phyloP scores from a whole-genome alignment of 169 alveolate genomes.

The Plasmodium reichenowi region DNA sequence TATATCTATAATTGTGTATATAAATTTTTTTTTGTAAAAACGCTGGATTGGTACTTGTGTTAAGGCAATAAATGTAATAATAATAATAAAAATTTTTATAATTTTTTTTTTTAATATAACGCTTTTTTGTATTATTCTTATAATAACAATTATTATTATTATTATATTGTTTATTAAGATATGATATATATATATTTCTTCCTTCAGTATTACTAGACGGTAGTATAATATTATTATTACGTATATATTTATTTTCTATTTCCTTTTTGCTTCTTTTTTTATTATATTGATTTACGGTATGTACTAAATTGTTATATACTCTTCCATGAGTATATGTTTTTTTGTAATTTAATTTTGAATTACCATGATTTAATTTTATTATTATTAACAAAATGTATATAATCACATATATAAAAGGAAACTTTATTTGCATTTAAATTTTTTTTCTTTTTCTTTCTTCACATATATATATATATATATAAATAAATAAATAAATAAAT shows the following conservation, averaged over 20 bases:
- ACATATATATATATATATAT: no score
- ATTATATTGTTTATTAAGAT: neutral
- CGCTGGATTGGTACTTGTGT: neutral
- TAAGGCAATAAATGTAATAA: neutral
- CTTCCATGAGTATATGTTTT: conserved; percentile 49
- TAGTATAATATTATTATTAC: neutral
- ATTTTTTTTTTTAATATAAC: conserved; percentile 6
- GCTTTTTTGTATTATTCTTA: neutral
- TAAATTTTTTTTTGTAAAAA: no score
- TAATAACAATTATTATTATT: neutral
- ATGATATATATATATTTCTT: no score
- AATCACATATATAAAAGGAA: conserved; percentile 1
- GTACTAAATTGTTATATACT: conserved; percentile 22
- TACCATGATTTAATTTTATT: conserved; percentile 25
- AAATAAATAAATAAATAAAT: no score
- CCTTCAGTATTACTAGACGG: no score
- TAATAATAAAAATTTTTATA: neutral
- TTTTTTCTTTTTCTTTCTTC: no score
- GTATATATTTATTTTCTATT: neutral
- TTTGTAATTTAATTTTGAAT: conserved; percentile 20
- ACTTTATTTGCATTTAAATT: conserved; percentile 31
- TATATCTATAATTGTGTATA: no score
- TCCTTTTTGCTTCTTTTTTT: conserved; percentile 15
- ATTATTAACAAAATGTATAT: conserved; percentile 16
- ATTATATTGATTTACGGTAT: conserved; percentile 5